Conservation (phyloP, 129 eudicot species). For the Sambucus nigra region DNA sequence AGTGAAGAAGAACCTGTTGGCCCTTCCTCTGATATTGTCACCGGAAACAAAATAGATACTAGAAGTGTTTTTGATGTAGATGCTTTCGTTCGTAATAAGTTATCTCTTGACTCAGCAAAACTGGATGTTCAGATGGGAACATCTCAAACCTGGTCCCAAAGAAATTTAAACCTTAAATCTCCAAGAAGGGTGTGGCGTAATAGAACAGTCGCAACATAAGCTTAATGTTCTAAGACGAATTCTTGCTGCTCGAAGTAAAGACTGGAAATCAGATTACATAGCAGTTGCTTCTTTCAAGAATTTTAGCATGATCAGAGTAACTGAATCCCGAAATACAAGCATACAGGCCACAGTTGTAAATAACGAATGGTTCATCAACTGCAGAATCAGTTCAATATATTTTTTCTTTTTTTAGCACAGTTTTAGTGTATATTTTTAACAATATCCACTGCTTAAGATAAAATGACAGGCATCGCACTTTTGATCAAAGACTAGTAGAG, state of each 20-base stretch:
- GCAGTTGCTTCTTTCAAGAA: background rate
- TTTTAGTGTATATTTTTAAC: no score
- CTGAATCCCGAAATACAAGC: background rate
- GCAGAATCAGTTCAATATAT: no score
- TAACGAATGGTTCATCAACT: background rate
- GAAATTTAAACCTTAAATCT: conserved; percentile 11
- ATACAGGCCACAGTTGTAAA: background rate
- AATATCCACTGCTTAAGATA: no score
- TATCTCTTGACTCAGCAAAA: conserved; percentile 55
- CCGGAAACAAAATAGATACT: conserved; percentile 13
- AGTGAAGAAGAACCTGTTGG: conserved; percentile 14
- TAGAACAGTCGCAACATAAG: conserved; percentile 3
- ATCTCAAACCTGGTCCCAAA: conserved; percentile 13
- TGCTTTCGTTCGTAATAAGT: conserved; percentile 43
- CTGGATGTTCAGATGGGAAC: conserved; percentile 47
- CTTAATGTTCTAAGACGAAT: background rate
- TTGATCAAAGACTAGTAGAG: no score
- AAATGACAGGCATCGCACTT: no score
- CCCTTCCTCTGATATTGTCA: conserved; percentile 11
- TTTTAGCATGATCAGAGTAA: background rate
- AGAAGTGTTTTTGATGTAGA: conserved; percentile 64
- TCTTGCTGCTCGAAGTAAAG: background rate
- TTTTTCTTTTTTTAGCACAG: no score
- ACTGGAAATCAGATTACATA: background rate
- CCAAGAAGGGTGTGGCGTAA: conserved; percentile 28